Evolutionary conservation across 768 basidiomycete species (phyloP).

Genomic region (Lactifluus subvellereus): DNA sequence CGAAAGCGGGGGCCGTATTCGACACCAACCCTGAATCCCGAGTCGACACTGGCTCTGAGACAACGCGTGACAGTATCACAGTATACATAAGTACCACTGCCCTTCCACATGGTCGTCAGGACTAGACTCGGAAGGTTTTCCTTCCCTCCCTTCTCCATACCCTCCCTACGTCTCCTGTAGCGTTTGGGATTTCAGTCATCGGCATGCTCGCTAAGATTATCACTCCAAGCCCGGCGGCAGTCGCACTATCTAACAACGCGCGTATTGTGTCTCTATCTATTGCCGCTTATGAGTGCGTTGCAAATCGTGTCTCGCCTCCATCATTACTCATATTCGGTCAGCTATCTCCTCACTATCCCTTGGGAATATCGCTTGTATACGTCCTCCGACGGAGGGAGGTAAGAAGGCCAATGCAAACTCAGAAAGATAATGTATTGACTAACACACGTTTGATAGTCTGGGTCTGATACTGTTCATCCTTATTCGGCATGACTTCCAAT

Average conservation of each 20-base stretch:
- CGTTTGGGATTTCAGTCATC: not conserved
- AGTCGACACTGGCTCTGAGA: not conserved
- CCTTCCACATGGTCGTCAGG: not conserved
- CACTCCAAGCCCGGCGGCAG: not conserved
- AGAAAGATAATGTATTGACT: not conserved
- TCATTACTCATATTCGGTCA: not conserved
- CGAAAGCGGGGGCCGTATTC: not conserved
- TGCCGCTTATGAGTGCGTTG: constrained; percentile 19
- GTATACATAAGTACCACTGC: not conserved
- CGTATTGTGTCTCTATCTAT: constrained; percentile 14
- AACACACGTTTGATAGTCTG: not conserved
- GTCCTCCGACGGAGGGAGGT: not conserved
- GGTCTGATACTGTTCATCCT: constrained; percentile 13
- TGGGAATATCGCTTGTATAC: constrained; percentile 17
- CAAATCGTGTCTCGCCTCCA: not conserved
- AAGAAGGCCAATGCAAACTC: not conserved
- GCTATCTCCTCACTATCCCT: constrained; percentile 20
- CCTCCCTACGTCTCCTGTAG: not conserved
- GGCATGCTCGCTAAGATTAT: not conserved
- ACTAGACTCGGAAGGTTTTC: not conserved
- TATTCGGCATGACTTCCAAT: constrained; percentile 6
- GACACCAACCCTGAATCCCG: not conserved
- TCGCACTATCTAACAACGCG: constrained; percentile 1
- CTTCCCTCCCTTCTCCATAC: not conserved
- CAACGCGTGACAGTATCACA: not conserved